A percentile compares a stretch with the other conserved stretches of the same genome.
These are phyloP conservation scores for Tolypocladium guangdongense DNA, from an alignment of 2,329 filamentous ascomycete genomes.

Conservation along the genomic window DNA sequence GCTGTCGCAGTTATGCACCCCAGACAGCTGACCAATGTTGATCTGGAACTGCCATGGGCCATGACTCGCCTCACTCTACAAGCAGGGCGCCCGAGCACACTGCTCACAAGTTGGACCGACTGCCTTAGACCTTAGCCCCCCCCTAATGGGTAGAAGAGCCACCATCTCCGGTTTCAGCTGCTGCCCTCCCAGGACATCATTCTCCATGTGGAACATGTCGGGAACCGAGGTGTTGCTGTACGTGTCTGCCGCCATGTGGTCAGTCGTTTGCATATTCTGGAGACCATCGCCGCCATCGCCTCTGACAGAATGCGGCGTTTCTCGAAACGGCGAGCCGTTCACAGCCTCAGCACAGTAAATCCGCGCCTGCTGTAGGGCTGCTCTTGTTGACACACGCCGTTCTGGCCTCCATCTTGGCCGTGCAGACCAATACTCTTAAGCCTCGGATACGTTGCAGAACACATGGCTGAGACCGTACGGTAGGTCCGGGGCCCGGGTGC, in stretches of 20 bases:
- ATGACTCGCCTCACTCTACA: too few species aligned
- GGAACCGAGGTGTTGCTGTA: conserved; percentile 9
- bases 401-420: conserved; percentile 3
- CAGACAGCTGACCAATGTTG: too few species aligned
- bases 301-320: neutral
- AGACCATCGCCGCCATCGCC: neutral
- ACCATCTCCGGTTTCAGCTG: too few species aligned
- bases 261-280: neutral
- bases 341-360: neutral
- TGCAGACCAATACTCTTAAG: conserved; percentile 16
- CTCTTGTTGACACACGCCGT: neutral
- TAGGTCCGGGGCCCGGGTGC: conserved; percentile 24
- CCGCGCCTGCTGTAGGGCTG: neutral
- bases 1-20: too few species aligned
- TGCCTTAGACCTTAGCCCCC: too few species aligned
- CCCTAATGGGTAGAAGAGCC: too few species aligned
- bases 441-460: conserved; percentile 28
- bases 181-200: conserved; percentile 20
- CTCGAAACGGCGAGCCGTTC: neutral
- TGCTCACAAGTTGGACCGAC: too few species aligned
- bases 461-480: conserved; percentile 18
- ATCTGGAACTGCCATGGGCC: too few species aligned
- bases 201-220: conserved; percentile 22
- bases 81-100: too few species aligned
- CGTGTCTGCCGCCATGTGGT: conserved; percentile 4